Evolutionary conservation across 208 protist species (phyloP), one percentile per base, ranked within the genome.

Genomic region (Trypanosoma lewisi): DNA sequence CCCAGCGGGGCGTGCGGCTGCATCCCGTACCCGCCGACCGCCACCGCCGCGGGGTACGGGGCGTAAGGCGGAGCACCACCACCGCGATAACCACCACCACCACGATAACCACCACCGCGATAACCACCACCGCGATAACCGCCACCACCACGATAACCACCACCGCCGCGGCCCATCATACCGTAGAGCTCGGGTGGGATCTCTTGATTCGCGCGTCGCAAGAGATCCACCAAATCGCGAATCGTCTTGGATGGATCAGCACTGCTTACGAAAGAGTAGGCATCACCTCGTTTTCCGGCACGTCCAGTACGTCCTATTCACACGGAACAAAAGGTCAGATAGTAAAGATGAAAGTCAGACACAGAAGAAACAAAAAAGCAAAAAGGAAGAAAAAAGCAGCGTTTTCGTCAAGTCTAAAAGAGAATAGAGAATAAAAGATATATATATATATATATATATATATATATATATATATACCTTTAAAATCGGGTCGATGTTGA

Each of bases 231-330:
- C 12, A 95, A 67, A 33, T 91, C 87, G 19, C 77, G 75, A 31
- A 95, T 72, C 14, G 83, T 91, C 77, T 95, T 95, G 50, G 70
- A 70, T 27, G 80, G 75, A 50, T 91, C 86, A 4, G 59, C 67
- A 16, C 61, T 61, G 73, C 81, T 85, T 2, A 96, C 80, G 59
- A 96, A 91, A 28, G 88, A 88, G 73, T 94, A 93, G 11, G 91
- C 85, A 68, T 95, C 87, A 41, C 91, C 91, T 31, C 71, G 50
- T 50, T 94, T 84, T 31, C 91, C 91, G 28, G 91, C 91, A 74
- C 91, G 83, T 53, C 91, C 91, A 19, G 91, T 96, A 68, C 91
- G 87, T 51, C 91, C 89, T 93, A 63, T 72, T 45, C 33, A 64
- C 5, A 63, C 19, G 50, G 16, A 67, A 73, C n/a, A 59, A 8